Base-by-base conservation (phyloP, 768 basidiomycete genomes). In the Boletus speciosus region DNA sequence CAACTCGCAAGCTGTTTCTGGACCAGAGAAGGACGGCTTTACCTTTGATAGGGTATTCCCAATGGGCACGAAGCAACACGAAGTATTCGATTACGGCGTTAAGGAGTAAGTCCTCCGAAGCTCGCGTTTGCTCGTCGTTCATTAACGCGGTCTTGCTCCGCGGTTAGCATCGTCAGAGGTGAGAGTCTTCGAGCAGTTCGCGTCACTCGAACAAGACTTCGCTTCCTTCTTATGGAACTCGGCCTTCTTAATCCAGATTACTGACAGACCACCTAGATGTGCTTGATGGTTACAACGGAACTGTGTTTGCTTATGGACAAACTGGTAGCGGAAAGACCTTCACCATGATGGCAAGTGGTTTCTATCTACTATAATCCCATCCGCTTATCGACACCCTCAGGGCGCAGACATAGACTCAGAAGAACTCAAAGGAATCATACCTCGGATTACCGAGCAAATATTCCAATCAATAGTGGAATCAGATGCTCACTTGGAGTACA, bases 41-140 rank as follows among this genome's bases (percentile, higher is more conserved):
- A 94, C 93, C 35, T 96, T 98, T 66, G 97, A 99, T 72, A 81
- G 95, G 58, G 93, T 96, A 21, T 99, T 99, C 71, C 88, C 93
- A 52, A 93, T 95, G 79, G 83, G 79, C 38, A 92, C 95, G 41
- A 81, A 84, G 71, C 97, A 99, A 71, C 75, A 84, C 50, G 93
- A 98, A 71, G 93, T 99, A 44, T 99, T 98, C 69, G 95, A 98
- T 72, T 99, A 97, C 70, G 97, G 97, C 49, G 92, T 99, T 38
- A 96, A 94, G 72, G 96, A 94, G 91, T 93, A 66, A 73, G 90
- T 79, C 46, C 32, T 32, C 35, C 44, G 38, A 42, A 9, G 44
- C 41, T 43, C 56, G 44, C 42, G 44, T 49, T 46, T 43, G 7
- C 34, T 50, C 29, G 52, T 44, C 31, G 10, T 57, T 48, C 61